Percentiles rank a stretch among this genome's conserved stretches.
Conservation (phyloP, 192 early-diverging fungal genomes). For the Umbelopsis ramanniana region DNA sequence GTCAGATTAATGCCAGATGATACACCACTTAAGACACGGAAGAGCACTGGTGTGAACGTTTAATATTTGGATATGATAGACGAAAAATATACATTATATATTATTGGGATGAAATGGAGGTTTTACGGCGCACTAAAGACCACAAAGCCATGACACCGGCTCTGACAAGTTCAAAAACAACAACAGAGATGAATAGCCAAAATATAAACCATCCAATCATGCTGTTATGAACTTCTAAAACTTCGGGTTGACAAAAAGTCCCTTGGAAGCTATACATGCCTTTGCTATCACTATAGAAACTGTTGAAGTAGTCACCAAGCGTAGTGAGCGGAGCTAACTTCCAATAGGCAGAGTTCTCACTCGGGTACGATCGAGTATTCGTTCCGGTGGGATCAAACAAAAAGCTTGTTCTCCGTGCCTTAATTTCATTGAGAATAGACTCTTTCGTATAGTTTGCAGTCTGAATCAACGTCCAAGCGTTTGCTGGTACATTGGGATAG, state of each 20-base stretch:
- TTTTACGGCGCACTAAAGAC: not conserved
- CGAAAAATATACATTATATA: not conserved
- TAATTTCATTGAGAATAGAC: constrained; percentile 62
- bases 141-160: not conserved
- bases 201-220: constrained; percentile 53
- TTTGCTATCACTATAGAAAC: constrained; percentile 60
- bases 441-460: constrained; percentile 45
- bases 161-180: constrained; percentile 30
- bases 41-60: too few species aligned
- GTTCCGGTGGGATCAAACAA: constrained; percentile 72
- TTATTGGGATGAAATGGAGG: not conserved
- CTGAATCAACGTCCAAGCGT: constrained; percentile 66
- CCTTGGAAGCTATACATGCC: constrained; percentile 78
- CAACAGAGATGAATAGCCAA: constrained; percentile 42
- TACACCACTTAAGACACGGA: too few species aligned
- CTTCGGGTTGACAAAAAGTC: constrained; percentile 63
- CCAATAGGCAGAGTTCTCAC: constrained; percentile 37
- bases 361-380: constrained; percentile 47
- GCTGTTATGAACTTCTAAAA: constrained; percentile 44
- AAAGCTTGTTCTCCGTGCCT: constrained; percentile 61
- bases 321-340: constrained; percentile 54
- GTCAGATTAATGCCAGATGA: too few species aligned
- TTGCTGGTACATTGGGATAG: constrained; percentile 57
- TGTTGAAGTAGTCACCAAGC: constrained; percentile 60
- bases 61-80: not conserved